Conservation (phyloP, 2,329 filamentous ascomycete genomes). For the Aureobasidium sp. region DNA sequence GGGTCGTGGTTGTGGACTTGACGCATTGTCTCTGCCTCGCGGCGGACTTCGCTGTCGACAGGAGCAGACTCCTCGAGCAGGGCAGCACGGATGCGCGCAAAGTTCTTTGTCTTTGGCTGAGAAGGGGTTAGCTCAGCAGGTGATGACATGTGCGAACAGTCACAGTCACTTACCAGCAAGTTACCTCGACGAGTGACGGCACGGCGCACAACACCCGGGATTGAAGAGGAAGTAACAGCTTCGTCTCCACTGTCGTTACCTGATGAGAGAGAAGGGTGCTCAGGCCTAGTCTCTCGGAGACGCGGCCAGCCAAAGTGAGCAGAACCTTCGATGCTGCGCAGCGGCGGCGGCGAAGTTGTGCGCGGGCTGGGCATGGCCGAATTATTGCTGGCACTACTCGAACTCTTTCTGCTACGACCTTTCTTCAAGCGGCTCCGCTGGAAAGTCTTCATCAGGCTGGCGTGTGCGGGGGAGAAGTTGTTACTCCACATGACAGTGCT, state of each 20-base stretch:
- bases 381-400: conserved; percentile 53
- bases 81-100: conserved; percentile 85
- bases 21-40: conserved; percentile 90
- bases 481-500: conserved; percentile 51
- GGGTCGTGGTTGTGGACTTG: conserved; percentile 86
- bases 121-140: conserved; percentile 18
- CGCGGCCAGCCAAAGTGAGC: conserved; percentile 26
- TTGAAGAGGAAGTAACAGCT: conserved; percentile 42
- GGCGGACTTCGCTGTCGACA: conserved; percentile 77
- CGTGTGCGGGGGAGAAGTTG: conserved; percentile 62
- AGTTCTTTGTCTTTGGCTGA: conserved; percentile 92
- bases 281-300: conserved; percentile 75
- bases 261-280: conserved; percentile 73
- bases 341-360: conserved; percentile 69
- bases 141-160: not conserved
- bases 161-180: conserved; percentile 61
- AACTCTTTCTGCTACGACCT: conserved; percentile 55
- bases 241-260: conserved; percentile 75
- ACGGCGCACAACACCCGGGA: conserved; percentile 71
- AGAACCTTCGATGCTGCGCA: conserved; percentile 49
- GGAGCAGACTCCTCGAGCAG: conserved; percentile 83
- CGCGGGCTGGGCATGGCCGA: conserved; percentile 62
- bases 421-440: conserved; percentile 51
- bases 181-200: conserved; percentile 83
- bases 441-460: conserved; percentile 78